Conservation (phyloP, 805 yeast species). For the Saccharomyces paradoxus region DNA sequence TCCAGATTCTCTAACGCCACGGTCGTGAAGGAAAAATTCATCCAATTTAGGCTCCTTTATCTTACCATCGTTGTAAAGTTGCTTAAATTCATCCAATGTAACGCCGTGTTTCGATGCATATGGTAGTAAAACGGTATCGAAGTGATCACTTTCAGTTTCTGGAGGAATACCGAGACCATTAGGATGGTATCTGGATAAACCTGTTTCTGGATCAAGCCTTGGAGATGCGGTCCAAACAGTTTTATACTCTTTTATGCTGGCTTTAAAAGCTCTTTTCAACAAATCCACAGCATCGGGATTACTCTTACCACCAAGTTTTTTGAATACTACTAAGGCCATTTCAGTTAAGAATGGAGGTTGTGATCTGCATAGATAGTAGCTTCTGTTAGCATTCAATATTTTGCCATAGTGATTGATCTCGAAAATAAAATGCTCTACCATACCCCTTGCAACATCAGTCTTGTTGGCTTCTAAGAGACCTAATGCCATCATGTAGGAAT, state of each 20-base stretch:
- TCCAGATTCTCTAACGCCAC: conserved; percentile 94
- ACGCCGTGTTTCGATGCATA: conserved; percentile 56
- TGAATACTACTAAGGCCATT: conserved; percentile 67
- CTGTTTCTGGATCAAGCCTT: conserved; percentile 62
- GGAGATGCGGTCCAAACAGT: conserved; percentile 75
- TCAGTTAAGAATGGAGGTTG: conserved; percentile 97
- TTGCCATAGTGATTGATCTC: conserved; percentile 88
- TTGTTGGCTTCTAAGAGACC: conserved; percentile 67
- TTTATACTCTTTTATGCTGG: conserved; percentile 81
- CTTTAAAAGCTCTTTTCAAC: conserved; percentile 52
- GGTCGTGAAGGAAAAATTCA: conserved; percentile 79
- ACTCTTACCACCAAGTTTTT: conserved; percentile 44
- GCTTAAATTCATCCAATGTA: conserved; percentile 54
- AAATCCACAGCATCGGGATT: conserved; percentile 50
- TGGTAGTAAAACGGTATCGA: conserved; percentile 59
- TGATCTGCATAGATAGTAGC: conserved; percentile 82
- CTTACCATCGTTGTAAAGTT: conserved; percentile 56
- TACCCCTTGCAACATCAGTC: conserved; percentile 69
- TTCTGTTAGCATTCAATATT: conserved; percentile 86
- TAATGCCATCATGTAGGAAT: conserved; percentile 82
- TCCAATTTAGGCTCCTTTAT: conserved; percentile 76
- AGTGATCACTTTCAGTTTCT: conserved; percentile 89
- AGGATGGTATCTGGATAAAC: conserved; percentile 84
- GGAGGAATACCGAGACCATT: conserved; percentile 92
- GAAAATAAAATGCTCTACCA: conserved; percentile 86